phyloP scores from a whole-genome alignment of 2,329 filamentous ascomycete species.

The Ophiosphaerella herpotricha region DNA sequence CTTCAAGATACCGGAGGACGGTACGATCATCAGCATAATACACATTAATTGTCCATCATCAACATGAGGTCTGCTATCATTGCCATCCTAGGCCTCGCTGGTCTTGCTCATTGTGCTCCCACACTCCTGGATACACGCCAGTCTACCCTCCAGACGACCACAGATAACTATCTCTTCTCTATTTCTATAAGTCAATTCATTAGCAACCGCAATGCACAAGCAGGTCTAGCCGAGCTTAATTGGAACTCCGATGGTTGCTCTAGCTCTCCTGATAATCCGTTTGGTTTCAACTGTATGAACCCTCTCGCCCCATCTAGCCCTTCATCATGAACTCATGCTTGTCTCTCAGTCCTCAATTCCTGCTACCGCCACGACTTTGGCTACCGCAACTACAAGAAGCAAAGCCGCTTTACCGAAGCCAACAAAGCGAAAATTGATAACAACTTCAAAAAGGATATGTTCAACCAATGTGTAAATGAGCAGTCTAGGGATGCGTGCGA shows the following conservation, averaged over 20 bases:
- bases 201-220: constrained; percentile 45
- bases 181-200: constrained; percentile 52
- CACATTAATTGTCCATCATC: neutral
- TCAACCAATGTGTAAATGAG: constrained; percentile 34
- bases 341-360: constrained; percentile 18
- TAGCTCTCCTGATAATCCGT: constrained; percentile 37
- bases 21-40: neutral
- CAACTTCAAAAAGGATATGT: constrained; percentile 53
- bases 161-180: constrained; percentile 56
- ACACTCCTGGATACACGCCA: neutral
- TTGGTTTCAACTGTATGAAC: constrained; percentile 35
- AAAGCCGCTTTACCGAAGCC: constrained; percentile 51
- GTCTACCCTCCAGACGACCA: constrained; percentile 23
- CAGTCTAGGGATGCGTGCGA: constrained; percentile 22
- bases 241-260: constrained; percentile 46
- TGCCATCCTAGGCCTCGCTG: neutral
- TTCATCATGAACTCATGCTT: neutral
- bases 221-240: constrained; percentile 46
- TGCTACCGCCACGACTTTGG: constrained; percentile 62
- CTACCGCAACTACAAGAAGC: constrained; percentile 56
- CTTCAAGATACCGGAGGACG: neutral
- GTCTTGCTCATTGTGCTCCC: constrained; percentile 3
- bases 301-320: neutral
- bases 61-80: constrained; percentile 1
- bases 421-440: constrained; percentile 49